phyloP scores from a whole-genome alignment of 208 protist genomes.

The Crithidia thermophila region DNA sequence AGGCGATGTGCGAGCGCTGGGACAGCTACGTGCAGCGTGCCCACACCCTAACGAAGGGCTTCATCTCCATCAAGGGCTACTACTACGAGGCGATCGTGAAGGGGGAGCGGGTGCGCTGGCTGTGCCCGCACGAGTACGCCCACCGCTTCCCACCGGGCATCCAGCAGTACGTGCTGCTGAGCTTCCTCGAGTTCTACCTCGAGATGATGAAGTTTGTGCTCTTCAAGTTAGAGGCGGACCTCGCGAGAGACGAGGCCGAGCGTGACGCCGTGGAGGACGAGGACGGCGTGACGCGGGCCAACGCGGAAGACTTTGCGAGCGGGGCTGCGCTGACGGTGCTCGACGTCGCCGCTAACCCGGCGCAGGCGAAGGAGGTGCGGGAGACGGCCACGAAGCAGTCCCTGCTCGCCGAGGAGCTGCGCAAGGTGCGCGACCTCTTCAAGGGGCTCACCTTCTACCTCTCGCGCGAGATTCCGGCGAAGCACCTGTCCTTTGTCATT shows the following conservation, averaged over 20 bases:
- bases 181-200: slow-evolving; percentile 98
- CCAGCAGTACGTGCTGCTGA: slow-evolving; percentile 96
- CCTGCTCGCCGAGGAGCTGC: slow-evolving; percentile 64
- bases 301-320: slow-evolving; percentile 32
- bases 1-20: slow-evolving; percentile 76
- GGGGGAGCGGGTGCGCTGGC: slow-evolving; percentile 96
- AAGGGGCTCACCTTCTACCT: slow-evolving; percentile 83
- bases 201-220: slow-evolving; percentile 97
- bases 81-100: slow-evolving; percentile 98
- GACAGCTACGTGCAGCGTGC: slow-evolving; percentile 86
- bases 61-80: slow-evolving; percentile 99
- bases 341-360: slow-evolving; percentile 26
- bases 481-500: slow-evolving; percentile 92
- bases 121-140: slow-evolving; percentile 97
- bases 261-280: slow-evolving; percentile 48
- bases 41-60: slow-evolving; percentile 92
- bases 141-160: slow-evolving; percentile 95
- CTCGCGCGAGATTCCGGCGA: slow-evolving; percentile 90
- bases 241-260: slow-evolving; percentile 61
- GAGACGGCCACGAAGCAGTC: slow-evolving; percentile 43
- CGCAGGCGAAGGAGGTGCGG: slow-evolving; percentile 33
- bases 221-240: slow-evolving; percentile 95
- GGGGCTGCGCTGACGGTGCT: slow-evolving; percentile 28
- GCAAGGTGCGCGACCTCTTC: slow-evolving; percentile 70
- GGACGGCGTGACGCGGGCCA: slow-evolving; percentile 27